Percentiles rank a stretch among this genome's conserved stretches.
Conservation (phyloP, 148 eudicot species). For the Diospyros kaki region DNA sequence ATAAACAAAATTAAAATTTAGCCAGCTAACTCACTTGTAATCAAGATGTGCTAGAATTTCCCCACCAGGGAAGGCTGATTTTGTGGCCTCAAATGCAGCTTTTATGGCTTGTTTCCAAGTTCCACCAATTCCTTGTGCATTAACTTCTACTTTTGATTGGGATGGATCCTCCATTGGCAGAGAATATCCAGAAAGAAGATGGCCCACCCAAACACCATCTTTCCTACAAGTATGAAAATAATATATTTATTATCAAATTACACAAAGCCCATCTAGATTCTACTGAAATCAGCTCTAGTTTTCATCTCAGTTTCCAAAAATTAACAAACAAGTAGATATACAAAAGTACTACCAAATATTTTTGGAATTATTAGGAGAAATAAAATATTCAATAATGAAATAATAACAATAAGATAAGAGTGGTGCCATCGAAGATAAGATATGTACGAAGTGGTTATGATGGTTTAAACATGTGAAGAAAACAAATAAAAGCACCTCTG, state of each 20-base stretch:
- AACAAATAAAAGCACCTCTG: too few relatives aligned
- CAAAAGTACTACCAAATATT: neutral
- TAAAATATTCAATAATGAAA: neutral
- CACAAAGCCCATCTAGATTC: neutral
- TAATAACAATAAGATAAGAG: too few relatives aligned
- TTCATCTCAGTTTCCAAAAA: neutral
- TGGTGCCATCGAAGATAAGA: too few relatives aligned
- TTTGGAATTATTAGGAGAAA: neutral
- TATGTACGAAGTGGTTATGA: too few relatives aligned
- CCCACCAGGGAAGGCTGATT: constrained; percentile 44
- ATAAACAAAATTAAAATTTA: neutral
- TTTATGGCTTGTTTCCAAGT: constrained; percentile 81
- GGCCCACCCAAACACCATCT: constrained; percentile 79
- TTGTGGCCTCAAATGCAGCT: constrained; percentile 46
- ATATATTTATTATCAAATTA: neutral
- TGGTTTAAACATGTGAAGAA: too few relatives aligned
- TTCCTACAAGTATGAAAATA: constrained; percentile 44
- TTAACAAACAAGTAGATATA: neutral
- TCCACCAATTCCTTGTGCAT: constrained; percentile 52
- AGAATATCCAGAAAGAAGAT: constrained; percentile 83
- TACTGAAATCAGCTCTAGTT: neutral
- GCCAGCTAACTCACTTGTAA: constrained; percentile 35
- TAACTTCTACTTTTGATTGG: constrained; percentile 34
- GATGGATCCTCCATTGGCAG: constrained; percentile 90
- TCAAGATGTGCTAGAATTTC: constrained; percentile 53